Evolutionary conservation across 352 stramenopile species (phyloP).

Genomic region (Plasmopara muralis): DNA sequence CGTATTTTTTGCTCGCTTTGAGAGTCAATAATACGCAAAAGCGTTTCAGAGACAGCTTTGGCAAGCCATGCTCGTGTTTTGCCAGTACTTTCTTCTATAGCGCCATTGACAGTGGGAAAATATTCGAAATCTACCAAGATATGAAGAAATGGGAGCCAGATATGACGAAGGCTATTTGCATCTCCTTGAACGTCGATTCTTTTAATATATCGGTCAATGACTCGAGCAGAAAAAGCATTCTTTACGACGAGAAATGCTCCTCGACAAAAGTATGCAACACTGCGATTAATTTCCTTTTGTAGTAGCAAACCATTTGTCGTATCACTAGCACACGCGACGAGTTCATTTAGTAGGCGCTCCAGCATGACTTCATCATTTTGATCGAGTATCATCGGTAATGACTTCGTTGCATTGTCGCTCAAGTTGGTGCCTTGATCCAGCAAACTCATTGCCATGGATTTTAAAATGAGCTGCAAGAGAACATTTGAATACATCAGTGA

Average conservation of each 20-base stretch:
- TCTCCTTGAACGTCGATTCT: conserved; percentile 36
- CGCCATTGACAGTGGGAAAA: conserved; percentile 56
- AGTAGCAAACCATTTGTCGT: conserved; percentile 35
- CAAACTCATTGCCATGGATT: conserved; percentile 50
- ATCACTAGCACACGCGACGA: conserved; percentile 31
- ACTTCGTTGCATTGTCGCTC: background rate
- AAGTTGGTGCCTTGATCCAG: conserved; percentile 6
- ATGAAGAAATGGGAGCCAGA: conserved; percentile 61
- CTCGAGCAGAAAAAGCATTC: conserved; percentile 34
- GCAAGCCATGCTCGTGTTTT: conserved; percentile 44
- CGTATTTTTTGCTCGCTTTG: conserved; percentile 61
- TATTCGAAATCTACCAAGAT: conserved; percentile 66
- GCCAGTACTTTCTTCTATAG: conserved; percentile 6
- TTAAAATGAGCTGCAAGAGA: conserved; percentile 58
- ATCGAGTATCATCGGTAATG: conserved; percentile 11
- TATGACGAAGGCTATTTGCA: conserved; percentile 49
- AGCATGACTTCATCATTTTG: conserved; percentile 37
- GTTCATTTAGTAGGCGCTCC: conserved; percentile 35
- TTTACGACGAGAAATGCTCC: conserved; percentile 48
- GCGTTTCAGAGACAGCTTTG: conserved; percentile 39
- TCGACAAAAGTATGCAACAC: conserved; percentile 46
- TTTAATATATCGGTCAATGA: conserved; percentile 40
- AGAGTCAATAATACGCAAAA: conserved; percentile 46
- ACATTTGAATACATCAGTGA: conserved; percentile 48
- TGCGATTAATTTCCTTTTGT: conserved; percentile 65